Evolutionary conservation across 768 basidiomycete genomes (phyloP), one percentile per base, ranked within the genome.

Genomic region (Favolaschia claudopus): DNA sequence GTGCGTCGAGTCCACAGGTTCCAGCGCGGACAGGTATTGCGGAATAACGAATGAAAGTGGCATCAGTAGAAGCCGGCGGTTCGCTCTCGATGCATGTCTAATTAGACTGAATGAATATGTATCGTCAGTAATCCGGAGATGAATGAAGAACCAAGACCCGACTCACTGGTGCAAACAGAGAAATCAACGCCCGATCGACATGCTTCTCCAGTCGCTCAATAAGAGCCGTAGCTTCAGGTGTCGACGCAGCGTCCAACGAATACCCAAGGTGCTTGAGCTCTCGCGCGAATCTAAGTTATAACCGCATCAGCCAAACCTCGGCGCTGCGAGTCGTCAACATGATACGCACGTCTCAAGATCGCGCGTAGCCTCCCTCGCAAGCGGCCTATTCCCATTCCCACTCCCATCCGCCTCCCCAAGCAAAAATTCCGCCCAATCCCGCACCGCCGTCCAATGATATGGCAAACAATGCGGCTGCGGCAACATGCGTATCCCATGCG

Each of bases 261-360:
- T 58, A 58, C 0, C 56, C 56, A 2, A 58, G 15, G 14, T 42
- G 31, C 27, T 58, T 58, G 24, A 51, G 48, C 34, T 39, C 47
- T 8, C 20, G 25, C 25, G 40, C 43, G n/a, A 17, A 58, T 43
- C n/a, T 48, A 50, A 20, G 38, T 9, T 4, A 27, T 17, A 31
- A 15, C 9, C 12, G 7, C 5, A 14, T 43, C 8, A 25, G 5
- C 4, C 19, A 24, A 32, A 9, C n/a, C n/a, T 8, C 15, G 25
- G 40, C 4, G 19, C 14, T 27, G 10, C 12, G 31, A 34, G 5
- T 8, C 1, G n/a, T 22, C 17, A 24, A 19, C 43, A 40, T 40
- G 12, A 12, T 27, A 51, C 57, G 48, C 49, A 58, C 57, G 33
- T 28, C 22, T 58, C 42, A 3, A 58, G 34, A 5, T n/a, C 22